Evolutionary conservation across 2,329 filamentous ascomycete genomes (phyloP), one percentile per base, ranked within the genome.

Genomic region (Fusarium nygamai): DNA sequence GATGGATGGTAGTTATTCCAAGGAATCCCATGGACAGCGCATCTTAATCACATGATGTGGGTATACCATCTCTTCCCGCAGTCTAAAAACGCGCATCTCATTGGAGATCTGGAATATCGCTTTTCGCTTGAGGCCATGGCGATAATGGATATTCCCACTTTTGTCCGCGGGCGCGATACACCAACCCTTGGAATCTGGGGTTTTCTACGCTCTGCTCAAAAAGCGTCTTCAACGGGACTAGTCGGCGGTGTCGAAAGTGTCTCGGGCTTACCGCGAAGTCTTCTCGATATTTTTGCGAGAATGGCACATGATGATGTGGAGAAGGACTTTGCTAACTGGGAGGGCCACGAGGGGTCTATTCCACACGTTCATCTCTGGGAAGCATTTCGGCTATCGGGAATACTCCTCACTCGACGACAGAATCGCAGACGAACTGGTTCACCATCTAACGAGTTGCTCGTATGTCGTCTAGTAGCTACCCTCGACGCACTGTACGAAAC

Each of bases 281-380:
- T 81, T 0, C 64, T 81, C 2, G 79, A 81, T 39, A 72, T 81
- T 12, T 69, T 81, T 27, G 75, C 71, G 5, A 59, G 67, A 11
- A 67, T 81, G 3, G 57, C 64, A 5, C 33, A 51, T 19, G 39
- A 63, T 8, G 61, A 67, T 14, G 61, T 71, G 5, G 79, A 81
- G 39, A 38, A 47, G 1, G 71, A 66, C 1, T 57, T 81, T 34
- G 61, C 62, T 17, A 46, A 46, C 1, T 81, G 79, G 79, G 75
- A 76, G 1, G 79, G 79, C 1, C 64, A 80, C 4, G 68, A 75
- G 11, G 79, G 79, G 1, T 67, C 77, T 38, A 62, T 79, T 29
- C 74, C 76, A 4, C 78, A 80, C 31, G 76, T 73, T 34, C 78
- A 80, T 39, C 70, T 80, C 7, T 81, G 79, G 79, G 79, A 81